Evolutionary conservation across 345 rosid genomes (phyloP), one percentile per base, ranked within the genome.

Genomic region (Anastatica hierochuntica): DNA sequence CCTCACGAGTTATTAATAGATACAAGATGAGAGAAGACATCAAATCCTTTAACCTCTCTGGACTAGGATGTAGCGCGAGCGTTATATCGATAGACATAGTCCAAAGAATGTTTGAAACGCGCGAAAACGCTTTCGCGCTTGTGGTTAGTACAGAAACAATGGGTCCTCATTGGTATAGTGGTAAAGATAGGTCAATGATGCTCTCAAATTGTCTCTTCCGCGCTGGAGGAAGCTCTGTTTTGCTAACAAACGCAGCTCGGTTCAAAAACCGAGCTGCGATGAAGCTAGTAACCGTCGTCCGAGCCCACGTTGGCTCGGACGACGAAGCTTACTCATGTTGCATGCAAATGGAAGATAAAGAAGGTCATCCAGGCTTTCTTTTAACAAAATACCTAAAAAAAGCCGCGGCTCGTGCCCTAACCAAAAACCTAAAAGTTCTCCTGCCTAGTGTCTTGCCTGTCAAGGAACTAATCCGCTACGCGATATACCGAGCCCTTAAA

Each of bases 141-240:
- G 94, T 87, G 49, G 83, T 84, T 11, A 87, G 94, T 62, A 70
- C 94, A 7, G 96, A 87, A 53, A 73, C 80, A 14, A 62, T 87
- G 14, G 87, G 82, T 21, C 68, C 84, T 1, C 71, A 84, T 18
- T 87, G 96, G 87, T 87, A 87, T 20, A 60, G 73, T 5, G 96
- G 90, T 30, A 79, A 70, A 38, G 89, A 87, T 29, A 81, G 73
- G 37, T 87, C 96, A 2, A 87, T 84, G 96, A 73, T 84, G 60
- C 73, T 81, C 26, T 84, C 94, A 1, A 84, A 87, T 43, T 78
- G 83, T 53, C 71, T 87, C 26, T 87, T 87, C 46, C 74, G 94
- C 1, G 64, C 76, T 0, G 94, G 96, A 34, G 94, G 96, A 20
- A 76, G 90, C 49, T 78, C 96, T 2, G 72, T 87, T 66, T 70